Conservation (phyloP, 495 filamentous ascomycete species). For the Platismatia glauca region DNA sequence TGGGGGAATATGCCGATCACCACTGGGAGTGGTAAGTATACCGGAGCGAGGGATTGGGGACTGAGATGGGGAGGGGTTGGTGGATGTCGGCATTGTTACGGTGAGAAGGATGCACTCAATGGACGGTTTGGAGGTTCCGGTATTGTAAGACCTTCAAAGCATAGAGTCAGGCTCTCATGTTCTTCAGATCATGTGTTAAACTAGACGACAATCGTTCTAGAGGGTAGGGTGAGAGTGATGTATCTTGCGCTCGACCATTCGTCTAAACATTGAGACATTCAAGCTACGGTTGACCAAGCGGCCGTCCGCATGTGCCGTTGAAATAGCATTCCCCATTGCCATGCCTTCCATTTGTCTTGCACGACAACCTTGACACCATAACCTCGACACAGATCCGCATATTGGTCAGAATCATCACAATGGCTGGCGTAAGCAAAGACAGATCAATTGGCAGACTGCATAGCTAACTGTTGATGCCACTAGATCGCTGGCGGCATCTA, state of each 20-base stretch:
- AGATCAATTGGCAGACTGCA: slow-evolving; percentile 26
- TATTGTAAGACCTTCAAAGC: neutral
- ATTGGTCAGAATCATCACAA: slow-evolving; percentile 32
- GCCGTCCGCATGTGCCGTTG: neutral
- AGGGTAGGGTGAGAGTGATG: neutral
- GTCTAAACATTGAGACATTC: no score
- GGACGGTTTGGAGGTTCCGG: neutral
- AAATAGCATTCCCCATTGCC: neutral
- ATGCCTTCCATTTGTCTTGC: neutral
- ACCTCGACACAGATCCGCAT: neutral
- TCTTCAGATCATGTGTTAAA: neutral
- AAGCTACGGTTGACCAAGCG: slow-evolving; percentile 2
- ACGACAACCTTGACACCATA: neutral
- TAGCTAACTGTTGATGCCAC: slow-evolving; percentile 31
- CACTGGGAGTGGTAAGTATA: slow-evolving; percentile 62
- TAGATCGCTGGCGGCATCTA: slow-evolving; percentile 59
- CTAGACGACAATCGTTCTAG: neutral
- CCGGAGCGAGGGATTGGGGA: slow-evolving; percentile 43
- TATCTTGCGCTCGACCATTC: neutral
- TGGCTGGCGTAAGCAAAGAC: slow-evolving; percentile 43
- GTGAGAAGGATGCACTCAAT: neutral
- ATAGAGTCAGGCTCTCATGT: neutral
- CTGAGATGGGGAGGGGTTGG: slow-evolving; percentile 17
- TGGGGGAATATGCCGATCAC: slow-evolving; percentile 80
- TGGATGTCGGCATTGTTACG: slow-evolving; percentile 15